phyloP scores from a whole-genome alignment of 2,329 filamentous ascomycete species.

The Colletotrichum kahawae region DNA sequence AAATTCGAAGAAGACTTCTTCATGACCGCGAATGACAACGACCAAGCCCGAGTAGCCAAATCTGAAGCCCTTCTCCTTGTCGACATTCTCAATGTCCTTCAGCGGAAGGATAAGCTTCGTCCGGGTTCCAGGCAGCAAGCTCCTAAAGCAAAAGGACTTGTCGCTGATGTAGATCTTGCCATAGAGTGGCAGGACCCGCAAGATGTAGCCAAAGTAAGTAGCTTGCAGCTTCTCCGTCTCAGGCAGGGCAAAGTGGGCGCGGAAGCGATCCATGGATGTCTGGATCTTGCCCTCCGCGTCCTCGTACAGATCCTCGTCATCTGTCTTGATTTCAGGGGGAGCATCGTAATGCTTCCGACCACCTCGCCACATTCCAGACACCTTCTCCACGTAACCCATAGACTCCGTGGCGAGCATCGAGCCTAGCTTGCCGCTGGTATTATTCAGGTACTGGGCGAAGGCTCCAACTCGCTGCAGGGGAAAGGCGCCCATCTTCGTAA shows the following conservation, averaged over 20 bases:
- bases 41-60: conserved; percentile 91
- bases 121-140: conserved; percentile 83
- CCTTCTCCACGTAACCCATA: conserved; percentile 95
- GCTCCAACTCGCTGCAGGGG: conserved; percentile 84
- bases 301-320: conserved; percentile 59
- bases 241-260: conserved; percentile 89
- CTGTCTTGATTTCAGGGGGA: conserved; percentile 53
- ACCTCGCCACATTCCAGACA: conserved; percentile 96
- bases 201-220: conserved; percentile 91
- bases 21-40: conserved; percentile 90
- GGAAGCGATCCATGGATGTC: conserved; percentile 79
- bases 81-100: conserved; percentile 88
- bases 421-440: conserved; percentile 80
- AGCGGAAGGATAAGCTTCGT: conserved; percentile 93
- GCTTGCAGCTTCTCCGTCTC: conserved; percentile 82
- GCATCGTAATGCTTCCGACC: conserved; percentile 87
- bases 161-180: conserved; percentile 96
- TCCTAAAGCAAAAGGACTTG: conserved; percentile 89
- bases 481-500: conserved; percentile 70
- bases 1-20: conserved; percentile 98
- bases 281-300: conserved; percentile 69
- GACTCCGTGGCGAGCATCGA: conserved; percentile 85
- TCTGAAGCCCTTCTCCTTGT: conserved; percentile 94
- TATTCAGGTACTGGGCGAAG: conserved; percentile 82
- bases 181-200: conserved; percentile 88